Evolutionary conservation across 2,329 filamentous ascomycete species (phyloP).

Genomic region (Sarocladium kiliense): DNA sequence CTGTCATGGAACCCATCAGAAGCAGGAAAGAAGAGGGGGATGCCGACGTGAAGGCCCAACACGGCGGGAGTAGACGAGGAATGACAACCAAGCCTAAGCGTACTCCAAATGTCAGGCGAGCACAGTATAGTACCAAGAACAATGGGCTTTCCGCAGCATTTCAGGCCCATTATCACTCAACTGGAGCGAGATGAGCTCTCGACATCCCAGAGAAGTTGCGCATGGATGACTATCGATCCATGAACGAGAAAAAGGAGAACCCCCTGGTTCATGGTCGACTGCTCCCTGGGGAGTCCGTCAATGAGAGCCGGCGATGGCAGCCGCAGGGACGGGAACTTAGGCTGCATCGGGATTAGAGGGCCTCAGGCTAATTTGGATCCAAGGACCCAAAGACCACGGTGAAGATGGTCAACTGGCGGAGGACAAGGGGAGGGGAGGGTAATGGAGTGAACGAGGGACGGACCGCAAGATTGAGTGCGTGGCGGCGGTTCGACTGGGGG

Average conservation of each 20-base stretch:
- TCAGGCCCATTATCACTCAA: no score
- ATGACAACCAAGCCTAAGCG: no score
- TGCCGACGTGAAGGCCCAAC: not conserved
- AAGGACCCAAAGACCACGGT: not conserved
- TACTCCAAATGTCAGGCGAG: no score
- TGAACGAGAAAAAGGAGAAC: not conserved
- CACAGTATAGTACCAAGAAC: no score
- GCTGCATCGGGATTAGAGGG: slow-evolving; percentile 6
- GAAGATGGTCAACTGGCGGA: not conserved
- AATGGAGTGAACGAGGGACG: slow-evolving; percentile 1
- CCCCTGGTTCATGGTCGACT: not conserved
- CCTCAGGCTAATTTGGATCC: slow-evolving; percentile 5
- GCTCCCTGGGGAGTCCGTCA: not conserved
- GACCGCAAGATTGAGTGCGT: not conserved
- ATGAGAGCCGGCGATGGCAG: slow-evolving; percentile 1
- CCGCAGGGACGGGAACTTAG: slow-evolving; percentile 4
- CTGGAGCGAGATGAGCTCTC: no score
- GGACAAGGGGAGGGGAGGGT: not conserved
- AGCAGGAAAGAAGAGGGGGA: not conserved
- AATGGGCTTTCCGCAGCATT: no score
- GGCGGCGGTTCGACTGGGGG: not conserved
- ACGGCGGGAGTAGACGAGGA: not conserved
- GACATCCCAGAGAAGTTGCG: not conserved
- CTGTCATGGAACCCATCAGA: slow-evolving; percentile 6
- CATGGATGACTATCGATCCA: not conserved